Base-by-base conservation (phyloP, 176 grass and related monocot genomes). In the Oryza officinalis region DNA sequence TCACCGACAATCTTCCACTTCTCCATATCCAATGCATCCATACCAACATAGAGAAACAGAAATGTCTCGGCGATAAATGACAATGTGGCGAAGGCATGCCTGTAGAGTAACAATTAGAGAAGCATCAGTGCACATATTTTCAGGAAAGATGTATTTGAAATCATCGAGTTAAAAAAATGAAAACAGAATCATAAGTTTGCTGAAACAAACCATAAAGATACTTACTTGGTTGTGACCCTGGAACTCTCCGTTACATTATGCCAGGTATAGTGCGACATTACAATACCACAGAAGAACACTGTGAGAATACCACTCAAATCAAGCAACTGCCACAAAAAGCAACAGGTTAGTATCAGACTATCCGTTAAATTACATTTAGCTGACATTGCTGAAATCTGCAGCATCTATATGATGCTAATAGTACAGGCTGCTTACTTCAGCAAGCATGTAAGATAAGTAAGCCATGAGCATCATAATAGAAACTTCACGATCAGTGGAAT, bases 231-330 rank as follows among this genome's bases (percentile, higher is more conserved):
- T 49, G 95, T 97, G 68, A 97, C 71, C 73, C 95, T 97, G 20
- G 95, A 97, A 71, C 95, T 97, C 88, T 97, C 95, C 67, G 95
- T 97, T 73, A 97, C 90, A 72, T 97, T 97, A 81, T 97, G 95
- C 95, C 95, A 97, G 78, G 95, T 97, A 81, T 97, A 97, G 81
- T 97, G 95, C 8, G 92, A 94, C 95, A 97, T 97, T 66, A 94
- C 84, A 5, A 97, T 97, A 52, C 95, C 95, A 49, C 92, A 94
- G 78, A 97, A 97, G 80, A 97, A 97, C 63, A 97, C 94, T 6
- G 94, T 94, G 61, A 97, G 90, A 83, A 97, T 97, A 78, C 94
- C 94, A 72, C 94, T 97, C 81, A 94, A 89, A 85, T 94, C 86
- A 75, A 94, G 91, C 84, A 97, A 77, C 94, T 97, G 86, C 70